Evolutionary conservation across 768 basidiomycete genomes (phyloP).

Genomic region (Russula ochroleuca): DNA sequence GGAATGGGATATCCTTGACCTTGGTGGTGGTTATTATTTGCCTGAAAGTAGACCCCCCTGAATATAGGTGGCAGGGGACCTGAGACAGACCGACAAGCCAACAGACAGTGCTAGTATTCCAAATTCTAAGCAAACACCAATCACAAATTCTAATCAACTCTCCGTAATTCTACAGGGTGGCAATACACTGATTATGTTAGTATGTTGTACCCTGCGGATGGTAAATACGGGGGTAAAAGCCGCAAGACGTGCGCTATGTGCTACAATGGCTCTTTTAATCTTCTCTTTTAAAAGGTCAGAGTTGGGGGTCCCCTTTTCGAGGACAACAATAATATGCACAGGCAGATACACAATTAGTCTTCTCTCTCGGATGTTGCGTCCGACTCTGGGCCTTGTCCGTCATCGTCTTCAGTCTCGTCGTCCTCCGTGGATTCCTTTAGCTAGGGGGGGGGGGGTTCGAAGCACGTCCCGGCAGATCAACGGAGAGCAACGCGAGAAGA

Average conservation of each 20-base stretch:
- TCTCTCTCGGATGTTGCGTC: conserved; percentile 21
- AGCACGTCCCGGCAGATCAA: not conserved
- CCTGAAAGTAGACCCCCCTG: not conserved
- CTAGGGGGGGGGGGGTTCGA: conserved; percentile 36
- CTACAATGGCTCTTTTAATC: conserved; percentile 6
- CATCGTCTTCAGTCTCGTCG: conserved; percentile 31
- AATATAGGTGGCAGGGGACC: not conserved
- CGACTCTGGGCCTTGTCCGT: conserved; percentile 23
- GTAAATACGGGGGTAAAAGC: conserved; percentile 6
- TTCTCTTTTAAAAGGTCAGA: not conserved
- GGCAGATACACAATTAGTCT: conserved; percentile 7
- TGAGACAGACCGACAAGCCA: not conserved
- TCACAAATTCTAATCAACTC: conserved; percentile 15
- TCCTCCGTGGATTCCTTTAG: conserved; percentile 75
- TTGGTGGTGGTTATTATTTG: not conserved
- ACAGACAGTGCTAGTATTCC: not conserved
- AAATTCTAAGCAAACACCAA: not conserved
- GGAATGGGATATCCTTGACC: not conserved
- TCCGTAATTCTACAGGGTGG: conserved; percentile 22
- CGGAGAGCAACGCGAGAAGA: conserved; percentile 1
- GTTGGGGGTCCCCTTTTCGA: not conserved
- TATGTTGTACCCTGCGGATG: conserved; percentile 18
- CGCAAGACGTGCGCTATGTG: conserved; percentile 10
- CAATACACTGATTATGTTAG: conserved; percentile 20
- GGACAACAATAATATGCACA: not conserved